phyloP scores from a whole-genome alignment of 2,329 filamentous ascomycete species.

The Ceratocystis smalleyi region DNA sequence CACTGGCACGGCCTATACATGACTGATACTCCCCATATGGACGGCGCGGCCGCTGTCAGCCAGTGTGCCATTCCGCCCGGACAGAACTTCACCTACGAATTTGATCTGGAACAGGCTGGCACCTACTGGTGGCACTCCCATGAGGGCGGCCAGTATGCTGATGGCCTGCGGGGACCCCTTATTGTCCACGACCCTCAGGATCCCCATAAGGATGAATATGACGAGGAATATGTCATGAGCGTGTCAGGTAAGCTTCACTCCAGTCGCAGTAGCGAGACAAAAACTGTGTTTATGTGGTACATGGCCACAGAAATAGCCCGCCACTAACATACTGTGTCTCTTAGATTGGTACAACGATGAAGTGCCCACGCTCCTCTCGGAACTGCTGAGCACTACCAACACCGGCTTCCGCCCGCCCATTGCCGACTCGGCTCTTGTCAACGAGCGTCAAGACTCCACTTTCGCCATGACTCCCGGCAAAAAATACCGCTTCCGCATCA shows the following conservation, averaged over 20 bases:
- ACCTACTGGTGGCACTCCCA: conserved; percentile 31
- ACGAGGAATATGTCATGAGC: conserved; percentile 38
- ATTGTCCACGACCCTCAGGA: conserved; percentile 37
- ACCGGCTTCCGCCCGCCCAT: conserved; percentile 37
- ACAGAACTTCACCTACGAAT: conserved; percentile 37
- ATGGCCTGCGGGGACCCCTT: conserved; percentile 39
- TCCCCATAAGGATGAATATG: conserved; percentile 32
- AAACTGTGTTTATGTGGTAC: too few species aligned
- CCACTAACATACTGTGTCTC: background rate
- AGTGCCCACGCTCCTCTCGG: conserved; percentile 31
- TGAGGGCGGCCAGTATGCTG: conserved; percentile 36
- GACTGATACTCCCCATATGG: conserved; percentile 38
- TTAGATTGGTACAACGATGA: conserved; percentile 44
- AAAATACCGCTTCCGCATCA: conserved; percentile 33
- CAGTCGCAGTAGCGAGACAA: background rate
- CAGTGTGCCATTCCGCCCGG: conserved; percentile 40
- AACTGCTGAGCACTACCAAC: conserved; percentile 32
- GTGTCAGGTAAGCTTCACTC: conserved; percentile 24
- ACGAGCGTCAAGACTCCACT: conserved; percentile 29
- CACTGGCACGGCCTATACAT: conserved; percentile 47
- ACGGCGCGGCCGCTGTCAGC: conserved; percentile 39
- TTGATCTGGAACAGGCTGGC: conserved; percentile 30
- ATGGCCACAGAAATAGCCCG: background rate
- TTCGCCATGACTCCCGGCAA: conserved; percentile 15
- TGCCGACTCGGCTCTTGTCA: conserved; percentile 36